These are phyloP conservation scores for Cylindrotheca fusiformis DNA, from an alignment of 108 stramenopile genomes.

Conservation along the genomic window DNA sequence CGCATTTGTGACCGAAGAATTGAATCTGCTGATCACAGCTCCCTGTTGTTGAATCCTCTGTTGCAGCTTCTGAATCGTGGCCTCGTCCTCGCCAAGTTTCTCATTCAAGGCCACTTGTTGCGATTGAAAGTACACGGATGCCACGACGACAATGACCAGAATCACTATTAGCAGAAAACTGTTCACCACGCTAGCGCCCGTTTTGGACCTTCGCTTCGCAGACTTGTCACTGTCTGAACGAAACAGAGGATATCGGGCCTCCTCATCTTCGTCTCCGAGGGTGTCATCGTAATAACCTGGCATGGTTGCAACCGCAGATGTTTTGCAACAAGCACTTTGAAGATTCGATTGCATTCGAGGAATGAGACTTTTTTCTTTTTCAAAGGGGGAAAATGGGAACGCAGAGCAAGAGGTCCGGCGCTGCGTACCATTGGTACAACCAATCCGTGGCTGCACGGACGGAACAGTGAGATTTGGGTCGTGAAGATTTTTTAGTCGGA, in stretches of 20 bases:
- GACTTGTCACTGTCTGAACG: constrained; percentile 1
- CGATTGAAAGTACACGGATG: constrained; percentile 29
- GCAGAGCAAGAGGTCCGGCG: too few relatives aligned
- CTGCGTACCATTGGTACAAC: too few relatives aligned
- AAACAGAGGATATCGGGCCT: constrained; percentile 3
- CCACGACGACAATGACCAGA: constrained; percentile 14
- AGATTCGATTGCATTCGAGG: too few relatives aligned
- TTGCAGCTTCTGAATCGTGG: constrained; percentile 21
- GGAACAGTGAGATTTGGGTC: too few relatives aligned
- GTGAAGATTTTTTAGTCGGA: too few relatives aligned
- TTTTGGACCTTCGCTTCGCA: not conserved
- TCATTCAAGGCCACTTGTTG: constrained; percentile 12
- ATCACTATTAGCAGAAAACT: constrained; percentile 28
- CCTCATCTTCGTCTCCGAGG: constrained; percentile 6
- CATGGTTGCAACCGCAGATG: constrained; percentile 3
- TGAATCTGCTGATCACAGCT: constrained; percentile 66
- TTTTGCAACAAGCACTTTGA: not conserved
- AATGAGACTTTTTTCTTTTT: too few relatives aligned
- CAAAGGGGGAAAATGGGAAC: too few relatives aligned
- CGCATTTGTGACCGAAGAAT: constrained; percentile 71
- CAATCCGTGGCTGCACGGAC: too few relatives aligned
- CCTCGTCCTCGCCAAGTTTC: constrained; percentile 31
- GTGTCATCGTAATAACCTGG: constrained; percentile 6
- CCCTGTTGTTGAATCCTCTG: constrained; percentile 36
- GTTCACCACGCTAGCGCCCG: constrained; percentile 19